These are phyloP conservation scores for Turritis glabra DNA, from an alignment of 345 rosid genomes.

Conservation along the genomic window DNA sequence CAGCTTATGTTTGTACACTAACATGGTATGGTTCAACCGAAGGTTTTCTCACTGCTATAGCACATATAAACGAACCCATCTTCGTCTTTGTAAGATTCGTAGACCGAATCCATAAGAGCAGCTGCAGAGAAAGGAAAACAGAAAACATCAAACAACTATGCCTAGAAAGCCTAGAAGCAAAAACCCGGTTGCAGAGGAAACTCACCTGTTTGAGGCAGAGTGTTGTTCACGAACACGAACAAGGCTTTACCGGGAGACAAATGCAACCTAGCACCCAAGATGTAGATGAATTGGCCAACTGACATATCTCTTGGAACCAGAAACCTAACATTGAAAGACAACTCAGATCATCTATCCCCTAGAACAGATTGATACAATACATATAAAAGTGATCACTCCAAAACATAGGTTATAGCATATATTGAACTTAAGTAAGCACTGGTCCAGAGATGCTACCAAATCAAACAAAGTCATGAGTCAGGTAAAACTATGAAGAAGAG, in stretches of 20 bases:
- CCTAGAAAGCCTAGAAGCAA: not conserved
- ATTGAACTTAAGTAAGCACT: not conserved
- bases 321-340: constrained; percentile 46
- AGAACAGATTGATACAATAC: not conserved
- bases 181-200: not conserved
- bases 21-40: constrained; percentile 20
- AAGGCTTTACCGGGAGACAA: constrained; percentile 72
- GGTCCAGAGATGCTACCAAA: too few relatives aligned
- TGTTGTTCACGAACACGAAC: constrained; percentile 78
- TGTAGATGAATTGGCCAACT: constrained; percentile 81
- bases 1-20: constrained; percentile 7
- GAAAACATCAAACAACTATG: not conserved
- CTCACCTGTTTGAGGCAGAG: constrained; percentile 82
- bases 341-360: not conserved
- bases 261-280: constrained; percentile 64
- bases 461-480: not conserved
- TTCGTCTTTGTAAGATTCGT: constrained; percentile 75
- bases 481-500: not conserved
- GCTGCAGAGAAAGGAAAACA: constrained; percentile 44
- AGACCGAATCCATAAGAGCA: constrained; percentile 61
- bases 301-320: constrained; percentile 92
- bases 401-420: too few relatives aligned
- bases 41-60: constrained; percentile 40
- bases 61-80: constrained; percentile 80
- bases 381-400: not conserved